phyloP scores from a whole-genome alignment of 768 basidiomycete genomes.

The Mycena crocata region DNA sequence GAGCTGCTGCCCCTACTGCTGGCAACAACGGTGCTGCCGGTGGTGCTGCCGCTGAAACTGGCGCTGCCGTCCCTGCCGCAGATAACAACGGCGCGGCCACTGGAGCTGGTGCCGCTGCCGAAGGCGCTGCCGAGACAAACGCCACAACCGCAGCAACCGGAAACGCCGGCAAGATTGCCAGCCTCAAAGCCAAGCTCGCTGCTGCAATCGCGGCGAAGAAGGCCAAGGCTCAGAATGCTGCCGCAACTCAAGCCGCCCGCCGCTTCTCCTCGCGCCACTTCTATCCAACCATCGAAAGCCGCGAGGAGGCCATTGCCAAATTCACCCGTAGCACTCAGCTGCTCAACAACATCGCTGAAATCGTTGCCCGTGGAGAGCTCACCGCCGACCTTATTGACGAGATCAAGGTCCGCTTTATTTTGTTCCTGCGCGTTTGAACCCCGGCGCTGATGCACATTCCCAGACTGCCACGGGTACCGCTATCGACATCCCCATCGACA shows the following conservation, averaged over 20 bases:
- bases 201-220: too few relatives aligned
- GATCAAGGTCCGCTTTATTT: conserved; percentile 29
- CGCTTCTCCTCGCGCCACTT: conserved; percentile 25
- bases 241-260: too few relatives aligned
- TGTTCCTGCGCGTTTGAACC: background rate
- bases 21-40: conserved; percentile 9
- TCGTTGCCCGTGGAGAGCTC: conserved; percentile 34
- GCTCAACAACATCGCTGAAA: conserved; percentile 20
- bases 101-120: too few relatives aligned
- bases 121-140: too few relatives aligned
- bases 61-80: too few relatives aligned
- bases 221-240: conserved; percentile 4
- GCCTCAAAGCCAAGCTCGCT: background rate
- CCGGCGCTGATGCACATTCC: background rate
- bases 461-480: conserved; percentile 39
- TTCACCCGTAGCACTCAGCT: conserved; percentile 18
- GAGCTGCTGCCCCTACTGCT: too few relatives aligned
- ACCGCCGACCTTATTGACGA: conserved; percentile 39
- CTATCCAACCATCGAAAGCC: conserved; percentile 28
- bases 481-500: conserved; percentile 41
- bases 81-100: too few relatives aligned
- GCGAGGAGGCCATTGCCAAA: conserved; percentile 28
- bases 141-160: background rate
- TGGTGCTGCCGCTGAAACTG: background rate
- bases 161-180: background rate